A percentile compares a stretch with the other conserved stretches of the same genome.
Evolutionary conservation across 1,284 basidiomycete genomes (phyloP).

Genomic region (Fomitopsis pinicola): DNA sequence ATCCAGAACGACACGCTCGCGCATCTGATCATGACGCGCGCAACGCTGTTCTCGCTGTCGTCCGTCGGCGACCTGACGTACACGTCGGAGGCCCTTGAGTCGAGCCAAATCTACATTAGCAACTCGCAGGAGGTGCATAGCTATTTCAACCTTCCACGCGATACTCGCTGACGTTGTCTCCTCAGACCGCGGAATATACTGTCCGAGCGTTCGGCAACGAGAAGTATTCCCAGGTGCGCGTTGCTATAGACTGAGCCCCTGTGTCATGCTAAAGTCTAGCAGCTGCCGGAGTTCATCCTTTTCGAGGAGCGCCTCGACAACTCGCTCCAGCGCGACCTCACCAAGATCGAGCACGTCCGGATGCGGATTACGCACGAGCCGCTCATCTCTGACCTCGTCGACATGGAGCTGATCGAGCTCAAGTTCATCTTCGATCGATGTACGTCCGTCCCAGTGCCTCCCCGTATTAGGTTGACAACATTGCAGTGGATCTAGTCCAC

Average conservation of each 20-base stretch:
- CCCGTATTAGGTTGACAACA: background rate
- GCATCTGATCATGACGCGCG: constrained; percentile 71
- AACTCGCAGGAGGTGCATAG: constrained; percentile 66
- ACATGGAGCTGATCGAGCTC: constrained; percentile 78
- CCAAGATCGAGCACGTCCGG: constrained; percentile 76
- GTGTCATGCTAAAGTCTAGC: constrained; percentile 2
- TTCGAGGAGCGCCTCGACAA: constrained; percentile 77
- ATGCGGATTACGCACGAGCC: constrained; percentile 77
- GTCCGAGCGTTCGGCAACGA: constrained; percentile 71
- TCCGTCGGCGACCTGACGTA: constrained; percentile 68
- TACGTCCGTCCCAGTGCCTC: constrained; percentile 29
- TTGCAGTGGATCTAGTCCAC: constrained; percentile 41
- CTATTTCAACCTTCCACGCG: background rate
- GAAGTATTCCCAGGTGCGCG: constrained; percentile 75
- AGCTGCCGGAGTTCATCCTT: constrained; percentile 78
- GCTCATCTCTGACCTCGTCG: constrained; percentile 61
- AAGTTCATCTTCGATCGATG: constrained; percentile 80
- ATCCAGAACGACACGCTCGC: constrained; percentile 84
- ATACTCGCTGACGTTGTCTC: constrained; percentile 4
- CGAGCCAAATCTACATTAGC: constrained; percentile 72
- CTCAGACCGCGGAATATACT: constrained; percentile 74
- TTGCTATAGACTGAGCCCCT: constrained; percentile 14
- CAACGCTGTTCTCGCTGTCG: constrained; percentile 76
- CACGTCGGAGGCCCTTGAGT: constrained; percentile 68
- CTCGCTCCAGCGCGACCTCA: constrained; percentile 74